Evolutionary conservation across 2,329 filamentous ascomycete genomes (phyloP), one percentile per base, ranked within the genome.

Genomic region (Paracoccidioides lutzii): DNA sequence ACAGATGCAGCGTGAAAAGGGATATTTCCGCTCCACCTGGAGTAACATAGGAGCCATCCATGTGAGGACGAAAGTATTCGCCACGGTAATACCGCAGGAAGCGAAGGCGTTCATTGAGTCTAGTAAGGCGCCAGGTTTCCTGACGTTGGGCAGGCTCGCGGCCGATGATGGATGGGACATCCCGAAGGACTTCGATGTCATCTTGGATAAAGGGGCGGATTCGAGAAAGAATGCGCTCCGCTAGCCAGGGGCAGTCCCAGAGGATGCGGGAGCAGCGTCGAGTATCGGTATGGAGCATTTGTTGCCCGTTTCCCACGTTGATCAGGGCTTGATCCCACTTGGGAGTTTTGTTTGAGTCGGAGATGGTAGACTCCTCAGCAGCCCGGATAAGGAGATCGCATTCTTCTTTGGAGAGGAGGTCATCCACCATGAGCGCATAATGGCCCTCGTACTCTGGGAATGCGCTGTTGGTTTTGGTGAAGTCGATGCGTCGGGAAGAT

Each of bases 221-320:
- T 8, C 88, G 77, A 43, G 71, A 73, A 78, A 85, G 84, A 0
- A 93, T 63, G 28, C 80, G 78, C 30, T 79, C 75, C 0, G 81
- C 83, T 1, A 91, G 61, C 1, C 79, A 78, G 51, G 76, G 73
- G 12, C 78, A 71, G 64, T 93, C 86, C 79, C 83, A 87, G 61
- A 93, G 84, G 60, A 91, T 87, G 3, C 88, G 78, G n/a, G 84
- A 84, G 63, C 84, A 84, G 58, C 87, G 83, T 14, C 88, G 77
- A 51, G 81, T 80, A 7, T 81, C 76, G 1, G 78, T 73, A 3
- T 76, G 70, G 44, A 82, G 67, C 2, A 75, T 69, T 69, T 91
- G 83, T 56, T 67, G 72, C 3, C 85, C 85, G 4, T 68, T 68
- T 4, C 85, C 85, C 30, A 81, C 67, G 65, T 85, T 85, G 56